Base-by-base conservation (phyloP, 2,329 filamentous ascomycete species). In the Sclerotinia sclerotiorum region DNA sequence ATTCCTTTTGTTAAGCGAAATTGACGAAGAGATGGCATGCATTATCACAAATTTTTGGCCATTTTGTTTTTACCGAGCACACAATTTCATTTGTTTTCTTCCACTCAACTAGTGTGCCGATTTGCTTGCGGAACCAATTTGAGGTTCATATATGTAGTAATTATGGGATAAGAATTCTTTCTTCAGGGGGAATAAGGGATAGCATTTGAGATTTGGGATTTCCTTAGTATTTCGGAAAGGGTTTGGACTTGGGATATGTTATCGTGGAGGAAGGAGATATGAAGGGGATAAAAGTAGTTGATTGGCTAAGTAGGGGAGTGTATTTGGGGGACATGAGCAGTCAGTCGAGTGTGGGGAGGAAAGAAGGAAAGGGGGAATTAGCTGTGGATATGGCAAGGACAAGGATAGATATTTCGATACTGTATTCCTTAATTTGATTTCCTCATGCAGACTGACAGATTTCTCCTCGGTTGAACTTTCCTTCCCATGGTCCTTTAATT, bases 221-320 rank as follows among this genome's bases (percentile, higher is more conserved):
- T 48, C 27, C 42, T 61, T 48, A 49, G 35, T 61, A 35, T 61
- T 61, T 49, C 44, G 44, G 27, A 11, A 7, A 49, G 58, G 29
- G 24, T 56, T n/a, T 49, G 54, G 52, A 42, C 21, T 52, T 85
- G 82, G 77, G 80, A 71, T 75, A 71, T 35, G 80, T 86, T 70
- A 55, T 65, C 4, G 48, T 52, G 32, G 3, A n/a, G 29, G 11
- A 24, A 29, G 61, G n/a, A 49, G 48, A 52, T 42, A 8, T 24
- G 48, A 29, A 49, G 44, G 44, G 44, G 44, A 24, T 17, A 49
- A 61, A 49, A 61, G 13, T 17, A 49, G 27, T 49, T 61, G 57
- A 32, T 61, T 61, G 44, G 58, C 27, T 61, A 61, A 11, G 44
- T 42, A 27, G 19, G 6, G 55, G 46, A 24, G 27, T 61, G 42